Conservation (phyloP, 352 stramenopile species). For the Pythium apleroticum region DNA sequence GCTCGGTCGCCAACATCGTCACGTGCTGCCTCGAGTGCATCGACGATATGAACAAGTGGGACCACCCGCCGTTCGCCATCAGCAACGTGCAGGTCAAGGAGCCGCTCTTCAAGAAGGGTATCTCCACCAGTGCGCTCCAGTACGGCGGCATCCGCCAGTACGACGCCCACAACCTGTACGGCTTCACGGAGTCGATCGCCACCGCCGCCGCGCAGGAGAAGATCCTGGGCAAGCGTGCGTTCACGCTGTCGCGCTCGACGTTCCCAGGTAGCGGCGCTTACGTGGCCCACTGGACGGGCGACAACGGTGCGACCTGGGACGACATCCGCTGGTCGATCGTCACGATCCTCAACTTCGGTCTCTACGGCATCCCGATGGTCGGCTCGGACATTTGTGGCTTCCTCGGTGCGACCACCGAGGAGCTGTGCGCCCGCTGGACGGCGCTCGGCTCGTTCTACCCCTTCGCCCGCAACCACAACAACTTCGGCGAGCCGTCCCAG, state of each 20-base stretch:
- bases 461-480: slow-evolving; percentile 85
- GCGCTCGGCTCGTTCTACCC: slow-evolving; percentile 71
- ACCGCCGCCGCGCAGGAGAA: slow-evolving; percentile 53
- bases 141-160: slow-evolving; percentile 63
- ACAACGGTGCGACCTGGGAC: slow-evolving; percentile 78
- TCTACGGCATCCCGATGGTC: slow-evolving; percentile 84
- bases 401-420: slow-evolving; percentile 43
- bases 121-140: slow-evolving; percentile 57
- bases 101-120: slow-evolving; percentile 56
- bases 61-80: slow-evolving; percentile 58
- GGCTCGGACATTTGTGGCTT: slow-evolving; percentile 83
- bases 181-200: slow-evolving; percentile 68
- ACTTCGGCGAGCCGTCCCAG: slow-evolving; percentile 42
- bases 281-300: slow-evolving; percentile 74
- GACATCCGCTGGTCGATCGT: slow-evolving; percentile 71
- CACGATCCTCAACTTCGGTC: slow-evolving; percentile 64
- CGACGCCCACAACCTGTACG: slow-evolving; percentile 83
- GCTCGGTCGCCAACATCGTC: slow-evolving; percentile 35
- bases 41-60: slow-evolving; percentile 45
- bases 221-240: slow-evolving; percentile 55
- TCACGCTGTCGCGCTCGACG: slow-evolving; percentile 71
- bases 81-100: slow-evolving; percentile 46
- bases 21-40: slow-evolving; percentile 48
- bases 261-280: slow-evolving; percentile 64
- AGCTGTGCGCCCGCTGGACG: slow-evolving; percentile 80